Conservation (phyloP, 257 asterid genomes). For the Euphrasia confusa region DNA sequence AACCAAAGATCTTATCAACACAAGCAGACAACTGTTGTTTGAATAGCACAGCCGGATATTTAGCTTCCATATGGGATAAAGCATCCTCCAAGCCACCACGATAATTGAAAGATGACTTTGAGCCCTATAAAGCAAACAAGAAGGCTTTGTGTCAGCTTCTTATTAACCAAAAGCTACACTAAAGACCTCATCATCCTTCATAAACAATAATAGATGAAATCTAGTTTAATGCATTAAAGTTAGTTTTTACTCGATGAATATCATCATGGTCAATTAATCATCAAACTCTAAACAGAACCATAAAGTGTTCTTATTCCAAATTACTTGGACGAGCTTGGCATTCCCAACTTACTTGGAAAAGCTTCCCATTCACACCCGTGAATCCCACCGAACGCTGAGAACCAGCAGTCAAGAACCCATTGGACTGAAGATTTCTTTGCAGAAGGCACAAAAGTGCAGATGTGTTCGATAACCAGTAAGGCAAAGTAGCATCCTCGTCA, state of each 20-base stretch:
- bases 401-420: conserved; percentile 66
- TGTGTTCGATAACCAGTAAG: conserved; percentile 92
- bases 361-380: conserved; percentile 75
- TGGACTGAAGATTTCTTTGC: conserved; percentile 58
- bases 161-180: conserved; percentile 16
- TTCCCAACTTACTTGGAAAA: conserved; percentile 54
- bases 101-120: conserved; percentile 61
- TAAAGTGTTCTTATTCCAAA: background rate
- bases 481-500: conserved; percentile 62
- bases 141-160: conserved; percentile 19
- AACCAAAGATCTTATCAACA: conserved; percentile 92
- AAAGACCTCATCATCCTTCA: conserved; percentile 14
- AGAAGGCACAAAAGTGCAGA: conserved; percentile 94
- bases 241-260: background rate
- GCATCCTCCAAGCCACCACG: conserved; percentile 67
- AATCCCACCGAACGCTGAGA: conserved; percentile 82
- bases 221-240: background rate
- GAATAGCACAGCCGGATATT: conserved; percentile 79
- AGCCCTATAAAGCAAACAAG: conserved; percentile 45
- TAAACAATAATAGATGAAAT: too few relatives aligned
- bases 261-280: background rate
- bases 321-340: background rate
- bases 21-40: conserved; percentile 93
- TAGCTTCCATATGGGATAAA: conserved; percentile 82
- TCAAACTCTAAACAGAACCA: conserved; percentile 6